Base-by-base conservation (phyloP, 371 early-diverging fungal genomes). In the Sporodiniella umbellata region DNA sequence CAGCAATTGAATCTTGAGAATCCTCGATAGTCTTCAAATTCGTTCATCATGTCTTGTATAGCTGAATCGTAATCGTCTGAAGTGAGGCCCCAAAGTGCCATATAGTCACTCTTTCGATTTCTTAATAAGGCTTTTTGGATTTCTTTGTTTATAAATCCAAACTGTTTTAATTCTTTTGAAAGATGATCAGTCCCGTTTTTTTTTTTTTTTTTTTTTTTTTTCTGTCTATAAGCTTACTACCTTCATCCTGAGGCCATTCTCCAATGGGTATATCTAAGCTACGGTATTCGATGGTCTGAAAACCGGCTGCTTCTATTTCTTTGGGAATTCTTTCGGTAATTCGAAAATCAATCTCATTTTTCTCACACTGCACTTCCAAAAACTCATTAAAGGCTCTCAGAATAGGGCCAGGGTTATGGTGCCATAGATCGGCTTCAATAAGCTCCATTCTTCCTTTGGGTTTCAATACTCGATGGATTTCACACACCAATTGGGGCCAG, bases 91-190 rank as follows among this genome's bases (percentile, higher is more conserved):
- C 75, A 75, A 49, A 61, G 57, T 11, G 59, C 21, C 2, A 62
- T 40, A 50, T 68, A 71, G 35, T 64, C 69, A 4, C 38, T 33
- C 53, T 67, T 75, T 50, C 58, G 54, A 44, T 70, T 75, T 40
- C 66, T 42, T 8, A 70, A 46, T 17, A 51, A 63, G 6, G 68
- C 64, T 35, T 69, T 71, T 51, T 71, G 69, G 7, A 62, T 67
- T 48, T 71, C 75, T 45, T 71, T 68, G 43, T 75, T 71, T 24
- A 75, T 75, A 43, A 75, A 75, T 15, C 75, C 76, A 60, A 75
- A 75, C 35, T 75, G 76, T 35, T 75, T 75, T 12, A 75, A 50
- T 48, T 75, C 76, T 21, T 1, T 35, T 35, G 30, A 7, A 7
- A 28, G 10, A 7, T 28, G 7, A 28, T 7, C 30, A 10, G 10